Evolutionary conservation across 2,329 filamentous ascomycete species (phyloP), one percentile per base, ranked within the genome.

Genomic region (Metarhizium brunneum): DNA sequence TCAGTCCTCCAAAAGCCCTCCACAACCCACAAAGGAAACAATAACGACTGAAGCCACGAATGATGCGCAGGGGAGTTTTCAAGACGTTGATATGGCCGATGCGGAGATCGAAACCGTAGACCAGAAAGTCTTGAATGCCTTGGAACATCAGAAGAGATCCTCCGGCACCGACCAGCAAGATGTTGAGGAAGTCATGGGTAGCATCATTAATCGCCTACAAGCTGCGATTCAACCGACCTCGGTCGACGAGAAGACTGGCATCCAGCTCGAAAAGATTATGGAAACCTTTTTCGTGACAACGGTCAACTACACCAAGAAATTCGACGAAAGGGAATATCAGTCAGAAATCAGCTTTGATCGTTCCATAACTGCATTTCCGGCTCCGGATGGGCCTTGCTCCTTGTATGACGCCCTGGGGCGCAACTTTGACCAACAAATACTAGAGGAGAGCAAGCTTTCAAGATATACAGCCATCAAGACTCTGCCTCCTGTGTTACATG

Each of bases 151-250:
- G 65, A 73, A 73, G 54, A 60, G 74, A 64, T 72, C 71, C 36
- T 76, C 76, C 10, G 79, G 79, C 2, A 82, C 79, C 0, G 77
- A 90, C 38, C 94, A 99, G 66, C 92, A 99, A 71, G 94, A 99
- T 71, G 92, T 96, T 4, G 91, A 91, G 13, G 94, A 99, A 70
- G 92, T 96, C 49, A 92, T 96, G 74, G 90, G 90, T 57, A 94
- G 92, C 64, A 88, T 96, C 30, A 83, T 96, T 57, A 91, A 92
- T 65, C 87, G 94, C 52, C 77, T 96, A n/a, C 88, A 94, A 64
- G 91, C 89, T 53, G 92, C 92, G 2, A 92, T 97, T 65, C 85
- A 81, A 56, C 82, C 90, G 6, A 80, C 79, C n/a, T 81, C 79
- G 3, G 83, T 89, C 57, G 69, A 74, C 56, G 72, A 78, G 6